Percentiles rank a stretch among this genome's conserved stretches.
These are phyloP conservation scores for Chaetomium cochliodes DNA, from an alignment of 495 filamentous ascomycete species.

Conservation along the genomic window DNA sequence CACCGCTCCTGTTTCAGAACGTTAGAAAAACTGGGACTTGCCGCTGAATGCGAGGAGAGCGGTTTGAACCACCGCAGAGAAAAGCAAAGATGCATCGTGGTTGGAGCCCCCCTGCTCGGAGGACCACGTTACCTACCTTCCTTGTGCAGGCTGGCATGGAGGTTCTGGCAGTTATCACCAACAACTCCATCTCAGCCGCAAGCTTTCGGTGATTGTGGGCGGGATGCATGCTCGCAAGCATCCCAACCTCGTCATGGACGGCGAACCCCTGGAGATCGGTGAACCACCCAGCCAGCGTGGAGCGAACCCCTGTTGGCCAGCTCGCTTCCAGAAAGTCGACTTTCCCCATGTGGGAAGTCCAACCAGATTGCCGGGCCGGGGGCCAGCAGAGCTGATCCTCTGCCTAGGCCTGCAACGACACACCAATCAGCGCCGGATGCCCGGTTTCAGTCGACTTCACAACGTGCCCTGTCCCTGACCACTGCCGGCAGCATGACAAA, in stretches of 20 bases:
- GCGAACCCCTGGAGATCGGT: slow-evolving; percentile 4
- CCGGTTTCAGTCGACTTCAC: neutral
- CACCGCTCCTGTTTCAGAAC: too few relatives aligned
- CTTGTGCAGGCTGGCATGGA: too few relatives aligned
- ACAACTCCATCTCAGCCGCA: too few relatives aligned
- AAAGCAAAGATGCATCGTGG: too few relatives aligned
- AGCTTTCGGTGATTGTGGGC: too few relatives aligned
- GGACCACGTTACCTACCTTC: too few relatives aligned
- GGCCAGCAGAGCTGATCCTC: slow-evolving; percentile 8
- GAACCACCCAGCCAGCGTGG: slow-evolving; percentile 3
- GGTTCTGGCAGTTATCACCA: too few relatives aligned
- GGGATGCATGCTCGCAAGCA: too few relatives aligned
- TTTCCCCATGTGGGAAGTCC: slow-evolving; percentile 17
- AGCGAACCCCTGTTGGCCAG: slow-evolving; percentile 10
- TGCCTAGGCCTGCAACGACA: slow-evolving; percentile 4
- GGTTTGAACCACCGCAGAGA: too few relatives aligned
- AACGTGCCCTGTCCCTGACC: slow-evolving; percentile 3
- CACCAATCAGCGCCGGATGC: slow-evolving; percentile 11
- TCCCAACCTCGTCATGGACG: neutral
- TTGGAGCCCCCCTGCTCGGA: too few relatives aligned
- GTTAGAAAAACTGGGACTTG: too few relatives aligned
- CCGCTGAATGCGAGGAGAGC: too few relatives aligned
- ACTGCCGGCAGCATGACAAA: slow-evolving; percentile 9
- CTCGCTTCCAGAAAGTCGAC: slow-evolving; percentile 25
- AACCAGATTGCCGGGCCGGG: slow-evolving; percentile 28